These are phyloP conservation scores for Rubia yunnanensis DNA, from an alignment of 257 asterid genomes.

Conservation along the genomic window DNA sequence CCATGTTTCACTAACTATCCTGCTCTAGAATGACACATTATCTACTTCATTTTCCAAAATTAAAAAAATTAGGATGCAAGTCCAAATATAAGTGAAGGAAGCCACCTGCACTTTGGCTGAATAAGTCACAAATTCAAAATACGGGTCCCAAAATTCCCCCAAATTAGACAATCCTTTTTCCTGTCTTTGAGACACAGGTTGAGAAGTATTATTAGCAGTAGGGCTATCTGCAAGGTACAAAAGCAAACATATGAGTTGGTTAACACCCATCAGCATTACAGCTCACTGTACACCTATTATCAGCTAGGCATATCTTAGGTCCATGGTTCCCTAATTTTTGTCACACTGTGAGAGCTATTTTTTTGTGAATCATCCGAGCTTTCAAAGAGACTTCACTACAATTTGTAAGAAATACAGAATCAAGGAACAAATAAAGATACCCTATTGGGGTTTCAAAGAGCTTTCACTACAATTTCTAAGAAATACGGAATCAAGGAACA, in stretches of 20 bases:
- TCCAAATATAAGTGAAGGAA: not conserved
- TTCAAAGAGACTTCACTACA: no score
- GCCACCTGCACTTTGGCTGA: constrained; percentile 83
- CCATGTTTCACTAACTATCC: no score
- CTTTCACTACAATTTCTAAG: no score
- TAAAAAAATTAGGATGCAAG: not conserved
- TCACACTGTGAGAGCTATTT: no score
- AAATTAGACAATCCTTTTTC: constrained; percentile 44
- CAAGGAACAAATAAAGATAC: no score
- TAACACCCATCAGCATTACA: not conserved
- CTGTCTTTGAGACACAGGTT: constrained; percentile 71
- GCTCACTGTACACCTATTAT: not conserved
- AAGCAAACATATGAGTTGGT: not conserved
- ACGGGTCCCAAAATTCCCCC: not conserved
- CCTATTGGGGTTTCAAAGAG: no score
- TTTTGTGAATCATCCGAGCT: no score
- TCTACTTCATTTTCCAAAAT: not conserved
- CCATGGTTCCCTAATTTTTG: constrained; percentile 81
- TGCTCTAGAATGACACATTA: not conserved
- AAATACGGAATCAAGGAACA: no score
- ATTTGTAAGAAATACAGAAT: no score
- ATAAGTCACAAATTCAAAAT: constrained; percentile 2
- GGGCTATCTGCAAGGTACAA: constrained; percentile 57
- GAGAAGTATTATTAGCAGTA: constrained; percentile 86
- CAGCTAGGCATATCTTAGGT: constrained; percentile 88